A percentile compares a stretch with the other conserved stretches of the same genome.
Evolutionary conservation across 305 asterid genomes (phyloP).

Genomic region (Ajuga reptans): DNA sequence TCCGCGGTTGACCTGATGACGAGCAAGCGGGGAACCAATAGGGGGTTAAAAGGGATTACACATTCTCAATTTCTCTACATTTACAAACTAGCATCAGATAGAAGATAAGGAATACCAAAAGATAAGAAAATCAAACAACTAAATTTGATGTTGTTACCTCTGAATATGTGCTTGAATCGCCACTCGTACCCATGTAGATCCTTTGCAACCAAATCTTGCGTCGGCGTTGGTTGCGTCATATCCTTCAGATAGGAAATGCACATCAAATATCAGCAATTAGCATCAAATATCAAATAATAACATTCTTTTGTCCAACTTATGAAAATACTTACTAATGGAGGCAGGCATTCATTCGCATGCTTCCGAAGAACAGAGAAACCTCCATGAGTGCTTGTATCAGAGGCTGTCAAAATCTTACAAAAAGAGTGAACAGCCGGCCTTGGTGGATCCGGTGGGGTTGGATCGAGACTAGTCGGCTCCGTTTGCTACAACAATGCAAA

Average conservation of each 20-base stretch:
- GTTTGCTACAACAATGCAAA: slow-evolving; percentile 45
- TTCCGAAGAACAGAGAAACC: slow-evolving; percentile 87
- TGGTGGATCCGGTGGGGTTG: slow-evolving; percentile 43
- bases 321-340: slow-evolving; percentile 46
- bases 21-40: background rate
- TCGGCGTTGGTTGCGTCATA: slow-evolving; percentile 72
- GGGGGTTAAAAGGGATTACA: background rate
- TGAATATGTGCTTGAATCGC: slow-evolving; percentile 73
- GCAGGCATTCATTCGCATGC: slow-evolving; percentile 84
- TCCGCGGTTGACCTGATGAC: slow-evolving; percentile 72
- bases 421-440: slow-evolving; percentile 44
- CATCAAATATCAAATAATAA: background rate
- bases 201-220: slow-evolving; percentile 77
- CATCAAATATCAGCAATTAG: slow-evolving; percentile 8
- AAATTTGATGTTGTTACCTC: slow-evolving; percentile 37
- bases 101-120: slow-evolving; percentile 20
- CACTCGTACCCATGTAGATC: slow-evolving; percentile 83
- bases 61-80: background rate
- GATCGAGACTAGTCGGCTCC: slow-evolving; percentile 55
- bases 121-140: background rate
- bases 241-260: slow-evolving; percentile 35
- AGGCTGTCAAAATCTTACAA: slow-evolving; percentile 76
- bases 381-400: slow-evolving; percentile 92
- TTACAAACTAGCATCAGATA: background rate
- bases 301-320: background rate